These are phyloP conservation scores for Citrus cavaleriei DNA, from an alignment of 345 rosid species.

Conservation along the genomic window DNA sequence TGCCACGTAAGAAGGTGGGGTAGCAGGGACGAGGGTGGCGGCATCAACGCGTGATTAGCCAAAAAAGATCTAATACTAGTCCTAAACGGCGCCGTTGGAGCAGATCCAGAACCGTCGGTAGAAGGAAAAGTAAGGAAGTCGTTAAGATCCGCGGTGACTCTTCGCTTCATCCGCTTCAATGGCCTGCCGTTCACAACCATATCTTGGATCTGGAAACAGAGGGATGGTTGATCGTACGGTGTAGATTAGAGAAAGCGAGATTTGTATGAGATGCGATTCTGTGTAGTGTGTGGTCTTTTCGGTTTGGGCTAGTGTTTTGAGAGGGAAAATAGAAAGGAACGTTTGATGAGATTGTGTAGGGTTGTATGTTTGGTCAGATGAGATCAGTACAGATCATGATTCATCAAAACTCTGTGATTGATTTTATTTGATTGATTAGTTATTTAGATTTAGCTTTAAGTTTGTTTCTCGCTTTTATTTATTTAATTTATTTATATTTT, in stretches of 20 bases:
- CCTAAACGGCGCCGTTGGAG: conserved; percentile 37
- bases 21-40: conserved; percentile 47
- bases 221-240: background rate
- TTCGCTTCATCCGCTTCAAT: conserved; percentile 60
- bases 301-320: background rate
- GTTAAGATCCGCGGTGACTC: conserved; percentile 65
- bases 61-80: conserved; percentile 38
- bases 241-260: background rate
- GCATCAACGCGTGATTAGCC: conserved; percentile 39
- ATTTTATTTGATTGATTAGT: background rate
- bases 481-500: background rate
- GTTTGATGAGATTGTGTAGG: background rate
- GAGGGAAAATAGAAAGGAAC: conserved; percentile 3
- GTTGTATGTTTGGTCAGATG: background rate
- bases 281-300: background rate
- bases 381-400: background rate
- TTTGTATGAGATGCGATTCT: background rate
- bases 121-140: conserved; percentile 50
- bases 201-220: conserved; percentile 13
- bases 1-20: conserved; percentile 60
- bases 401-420: background rate
- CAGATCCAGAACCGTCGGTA: conserved; percentile 3
- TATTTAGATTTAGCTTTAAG: background rate
- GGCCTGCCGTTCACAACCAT: conserved; percentile 61
- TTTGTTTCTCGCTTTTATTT: conserved; percentile 1